Evolutionary conservation across 805 yeast species (phyloP).

Genomic region (Hanseniaspora guilliermondii): DNA sequence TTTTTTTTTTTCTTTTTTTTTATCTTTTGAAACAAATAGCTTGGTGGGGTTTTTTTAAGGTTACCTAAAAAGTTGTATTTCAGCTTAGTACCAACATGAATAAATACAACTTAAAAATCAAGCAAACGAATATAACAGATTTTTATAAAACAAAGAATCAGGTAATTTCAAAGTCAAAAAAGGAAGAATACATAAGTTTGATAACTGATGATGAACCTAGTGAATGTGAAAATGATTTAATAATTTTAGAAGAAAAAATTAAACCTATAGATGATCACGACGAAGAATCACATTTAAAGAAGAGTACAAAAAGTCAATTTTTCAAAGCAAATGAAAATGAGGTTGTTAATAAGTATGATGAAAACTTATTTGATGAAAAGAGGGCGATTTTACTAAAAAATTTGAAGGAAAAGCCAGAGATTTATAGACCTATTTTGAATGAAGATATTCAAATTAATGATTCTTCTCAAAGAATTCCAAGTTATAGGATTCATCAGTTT

Average conservation of each 20-base stretch:
- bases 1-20: no score
- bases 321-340: neutral
- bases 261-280: neutral
- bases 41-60: no score
- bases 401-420: neutral
- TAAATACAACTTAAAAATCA: neutral
- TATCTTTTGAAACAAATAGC: no score
- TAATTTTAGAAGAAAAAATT: neutral
- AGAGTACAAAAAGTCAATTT: neutral
- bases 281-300: neutral
- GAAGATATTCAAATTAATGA: neutral
- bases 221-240: neutral
- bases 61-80: no score
- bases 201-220: neutral
- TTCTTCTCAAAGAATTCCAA: neutral
- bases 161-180: no score
- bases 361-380: neutral
- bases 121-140: neutral
- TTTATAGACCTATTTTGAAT: neutral
- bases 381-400: neutral
- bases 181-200: neutral
- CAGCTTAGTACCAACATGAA: neutral
- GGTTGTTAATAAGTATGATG: neutral
- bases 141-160: neutral
- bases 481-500: slow-evolving; percentile 3